Percentiles rank a stretch among this genome's conserved stretches.
Evolutionary conservation across 2,329 filamentous ascomycete species (phyloP).

Genomic region (Pyrenophora seminiperda): DNA sequence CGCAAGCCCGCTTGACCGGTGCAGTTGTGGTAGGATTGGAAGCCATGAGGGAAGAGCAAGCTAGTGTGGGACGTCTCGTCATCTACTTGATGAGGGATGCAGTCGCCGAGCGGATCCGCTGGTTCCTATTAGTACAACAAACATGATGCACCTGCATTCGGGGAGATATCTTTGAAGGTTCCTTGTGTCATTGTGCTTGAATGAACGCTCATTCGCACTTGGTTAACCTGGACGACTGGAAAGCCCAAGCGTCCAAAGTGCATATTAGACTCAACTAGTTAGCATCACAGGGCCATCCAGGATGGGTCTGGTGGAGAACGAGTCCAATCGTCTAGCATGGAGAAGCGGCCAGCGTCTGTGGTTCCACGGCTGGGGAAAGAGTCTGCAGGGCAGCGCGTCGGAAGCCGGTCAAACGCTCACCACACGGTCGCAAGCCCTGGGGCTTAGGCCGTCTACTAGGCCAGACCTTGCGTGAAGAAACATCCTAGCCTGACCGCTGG

Average conservation of each 20-base stretch:
- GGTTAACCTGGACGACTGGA: constrained; percentile 42
- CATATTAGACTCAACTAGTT: constrained; percentile 42
- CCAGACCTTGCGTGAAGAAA: constrained; percentile 30
- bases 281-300: constrained; percentile 30
- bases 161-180: constrained; percentile 32
- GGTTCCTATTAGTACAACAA: constrained; percentile 36
- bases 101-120: constrained; percentile 34
- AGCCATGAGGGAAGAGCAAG: constrained; percentile 31
- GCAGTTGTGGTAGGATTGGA: constrained; percentile 42
- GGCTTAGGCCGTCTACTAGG: constrained; percentile 35
- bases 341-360: constrained; percentile 30
- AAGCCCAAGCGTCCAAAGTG: constrained; percentile 43
- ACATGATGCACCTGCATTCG: constrained; percentile 38
- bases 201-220: constrained; percentile 38
- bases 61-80: constrained; percentile 30
- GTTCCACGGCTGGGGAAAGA: constrained; percentile 31
- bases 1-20: constrained; percentile 51
- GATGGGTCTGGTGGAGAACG: constrained; percentile 21
- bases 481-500: constrained; percentile 27
- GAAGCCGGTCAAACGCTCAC: constrained; percentile 35
- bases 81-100: constrained; percentile 29
- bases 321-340: constrained; percentile 33
- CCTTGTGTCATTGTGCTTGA: constrained; percentile 45
- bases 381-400: constrained; percentile 34
- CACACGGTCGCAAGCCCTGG: constrained; percentile 32